These are phyloP conservation scores for Scedosporium apiospermum DNA, from an alignment of 2,329 filamentous ascomycete species.

Conservation along the genomic window DNA sequence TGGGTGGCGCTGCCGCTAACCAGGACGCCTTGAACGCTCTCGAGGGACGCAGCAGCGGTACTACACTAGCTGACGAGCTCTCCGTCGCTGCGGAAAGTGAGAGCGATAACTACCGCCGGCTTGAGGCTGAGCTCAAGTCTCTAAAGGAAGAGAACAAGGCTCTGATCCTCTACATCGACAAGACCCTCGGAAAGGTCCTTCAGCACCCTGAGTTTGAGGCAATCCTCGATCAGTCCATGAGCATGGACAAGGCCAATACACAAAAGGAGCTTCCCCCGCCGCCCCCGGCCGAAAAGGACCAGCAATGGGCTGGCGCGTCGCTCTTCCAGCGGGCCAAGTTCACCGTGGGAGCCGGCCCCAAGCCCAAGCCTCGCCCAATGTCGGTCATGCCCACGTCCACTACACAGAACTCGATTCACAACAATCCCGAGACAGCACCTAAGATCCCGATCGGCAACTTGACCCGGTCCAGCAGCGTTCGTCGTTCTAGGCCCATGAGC, in stretches of 20 bases:
- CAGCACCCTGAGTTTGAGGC: conserved; percentile 93
- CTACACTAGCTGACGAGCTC: conserved; percentile 79
- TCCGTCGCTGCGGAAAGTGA: conserved; percentile 40
- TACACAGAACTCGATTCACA: conserved; percentile 32
- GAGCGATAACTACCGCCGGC: conserved; percentile 50
- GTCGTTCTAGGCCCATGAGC: conserved; percentile 49
- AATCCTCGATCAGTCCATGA: conserved; percentile 73
- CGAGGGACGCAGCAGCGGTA: conserved; percentile 40
- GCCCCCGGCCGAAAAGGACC: conserved; percentile 24
- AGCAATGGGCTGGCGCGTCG: conserved; percentile 1
- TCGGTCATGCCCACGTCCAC: conserved; percentile 40
- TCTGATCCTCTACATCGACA: conserved; percentile 95
- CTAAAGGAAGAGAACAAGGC: conserved; percentile 95
- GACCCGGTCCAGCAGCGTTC: conserved; percentile 43
- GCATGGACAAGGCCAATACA: conserved; percentile 37
- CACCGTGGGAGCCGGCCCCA: conserved; percentile 39
- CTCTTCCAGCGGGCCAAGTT: conserved; percentile 37
- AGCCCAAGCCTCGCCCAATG: conserved; percentile 44
- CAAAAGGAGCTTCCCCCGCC: conserved; percentile 83
- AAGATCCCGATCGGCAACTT: conserved; percentile 60
- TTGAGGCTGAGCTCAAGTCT: conserved; percentile 70
- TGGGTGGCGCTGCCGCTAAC: conserved; percentile 43
- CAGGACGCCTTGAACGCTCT: conserved; percentile 56
- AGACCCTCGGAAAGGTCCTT: conserved; percentile 91
- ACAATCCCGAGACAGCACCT: conserved; percentile 64